Percentiles rank a stretch among this genome's conserved stretches.
Conservation (phyloP, 768 basidiomycete genomes). For the Holtermanniella nyarrowii region DNA sequence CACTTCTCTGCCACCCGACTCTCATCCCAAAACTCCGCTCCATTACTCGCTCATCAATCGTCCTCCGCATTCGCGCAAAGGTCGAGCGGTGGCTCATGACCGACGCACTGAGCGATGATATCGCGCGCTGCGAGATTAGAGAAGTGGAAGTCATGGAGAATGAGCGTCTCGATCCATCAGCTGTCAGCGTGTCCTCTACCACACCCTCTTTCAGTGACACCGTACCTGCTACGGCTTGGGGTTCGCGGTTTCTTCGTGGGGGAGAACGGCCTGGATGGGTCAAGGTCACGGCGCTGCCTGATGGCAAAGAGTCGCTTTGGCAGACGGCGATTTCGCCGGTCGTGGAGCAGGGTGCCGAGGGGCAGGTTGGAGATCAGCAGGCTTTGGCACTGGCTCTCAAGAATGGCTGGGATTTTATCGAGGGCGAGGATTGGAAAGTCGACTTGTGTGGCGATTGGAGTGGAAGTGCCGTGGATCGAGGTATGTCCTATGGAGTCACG, state of each 20-base stretch:
- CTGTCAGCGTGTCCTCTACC: slow-evolving; percentile 3
- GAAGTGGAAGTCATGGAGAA: slow-evolving; percentile 40
- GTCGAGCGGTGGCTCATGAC: slow-evolving; percentile 22
- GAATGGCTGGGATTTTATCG: slow-evolving; percentile 33
- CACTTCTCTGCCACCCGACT: slow-evolving; percentile 36
- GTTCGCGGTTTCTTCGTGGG: slow-evolving; percentile 13
- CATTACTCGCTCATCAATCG: slow-evolving; percentile 9
- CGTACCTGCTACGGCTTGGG: slow-evolving; percentile 6
- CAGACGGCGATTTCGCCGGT: not conserved
- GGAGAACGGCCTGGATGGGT: slow-evolving; percentile 33
- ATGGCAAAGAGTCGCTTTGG: not conserved
- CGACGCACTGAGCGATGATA: slow-evolving; percentile 27
- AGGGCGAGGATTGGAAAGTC: slow-evolving; percentile 37
- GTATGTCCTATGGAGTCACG: slow-evolving; percentile 4
- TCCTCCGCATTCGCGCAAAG: slow-evolving; percentile 8
- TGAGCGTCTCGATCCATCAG: slow-evolving; percentile 34
- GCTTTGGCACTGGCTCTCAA: slow-evolving; percentile 20
- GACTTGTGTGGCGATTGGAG: slow-evolving; percentile 33
- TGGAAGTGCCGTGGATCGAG: slow-evolving; percentile 23
- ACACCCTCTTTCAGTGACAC: not conserved
- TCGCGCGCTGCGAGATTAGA: slow-evolving; percentile 20
- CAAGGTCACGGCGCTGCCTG: slow-evolving; percentile 10
- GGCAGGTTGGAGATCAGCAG: slow-evolving; percentile 5
- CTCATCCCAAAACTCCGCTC: slow-evolving; percentile 13
- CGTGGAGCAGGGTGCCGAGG: slow-evolving; percentile 3